Base-by-base conservation (phyloP, 2,329 filamentous ascomycete genomes). In the Akanthomyces dipterigenus region DNA sequence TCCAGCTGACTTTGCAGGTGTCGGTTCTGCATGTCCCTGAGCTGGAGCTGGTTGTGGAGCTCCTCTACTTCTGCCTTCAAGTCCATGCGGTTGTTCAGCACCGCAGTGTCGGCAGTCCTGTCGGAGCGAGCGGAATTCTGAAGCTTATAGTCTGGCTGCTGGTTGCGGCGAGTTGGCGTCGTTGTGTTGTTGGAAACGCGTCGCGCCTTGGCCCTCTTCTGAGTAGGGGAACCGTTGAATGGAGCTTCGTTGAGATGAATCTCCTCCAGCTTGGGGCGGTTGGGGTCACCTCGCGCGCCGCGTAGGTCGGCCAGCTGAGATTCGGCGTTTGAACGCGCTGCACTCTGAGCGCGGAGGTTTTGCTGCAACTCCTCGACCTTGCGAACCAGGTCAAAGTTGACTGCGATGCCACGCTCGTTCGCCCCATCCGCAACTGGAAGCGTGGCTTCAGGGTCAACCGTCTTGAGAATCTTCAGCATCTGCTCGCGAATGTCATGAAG, bases 1-100 rank as follows among this genome's bases (percentile, higher is more conserved):
- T 93, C 89, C 46, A 97, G 78, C 71, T 97, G 92, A 70, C 86
- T 92, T 71, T 96, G 90, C 6, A 98, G 84, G 69, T 98, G 93
- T 38, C 90, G 87, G 74, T 96, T 97, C 68, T 96, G 90, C 91
- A 98, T 96, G 73, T 97, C 89, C 5, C 89, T 88, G 72, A 98
- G 85, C 70, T 98, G 93, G 56, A 98, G 83, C 72, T 96, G 91
- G 71, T 96, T 97, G 72, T 97, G 93, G 28, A 96, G 82, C 73
- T 96, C 88, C 72, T 98, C 93, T 14, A 97, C 81, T 69, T 98
- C 93, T 3, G 91, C 85, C 69, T 93, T 95, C 63, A 96, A 79
- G 71, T 98, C 93, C 87, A 96, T 93, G 43, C 89, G 88, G 70
- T 89, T 91, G 76, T 95, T 93, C 75, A 91, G 91, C 66, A 87